Evolutionary conservation across 1,139 yeast genomes (phyloP).

Genomic region (Protomyces inundatus): DNA sequence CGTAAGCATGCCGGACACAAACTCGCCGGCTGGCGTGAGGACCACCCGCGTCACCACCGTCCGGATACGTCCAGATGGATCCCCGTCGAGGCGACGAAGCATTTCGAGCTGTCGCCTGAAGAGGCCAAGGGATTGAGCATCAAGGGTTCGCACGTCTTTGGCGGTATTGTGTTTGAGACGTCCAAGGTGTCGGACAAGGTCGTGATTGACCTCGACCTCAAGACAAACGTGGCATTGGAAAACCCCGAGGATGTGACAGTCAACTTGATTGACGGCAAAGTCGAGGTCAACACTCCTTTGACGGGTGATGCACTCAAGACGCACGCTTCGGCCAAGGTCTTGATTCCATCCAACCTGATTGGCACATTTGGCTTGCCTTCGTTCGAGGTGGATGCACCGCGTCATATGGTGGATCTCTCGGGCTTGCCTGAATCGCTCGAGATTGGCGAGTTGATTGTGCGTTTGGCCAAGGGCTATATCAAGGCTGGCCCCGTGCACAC

Average conservation of each 20-base stretch:
- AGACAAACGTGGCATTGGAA: slow-evolving; percentile 7
- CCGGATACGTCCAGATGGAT: slow-evolving; percentile 12
- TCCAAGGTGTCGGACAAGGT: slow-evolving; percentile 23
- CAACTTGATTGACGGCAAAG: slow-evolving; percentile 5
- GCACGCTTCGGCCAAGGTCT: slow-evolving; percentile 16
- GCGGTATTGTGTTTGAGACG: slow-evolving; percentile 17
- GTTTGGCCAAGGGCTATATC: slow-evolving; percentile 20
- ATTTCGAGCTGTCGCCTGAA: slow-evolving; percentile 16
- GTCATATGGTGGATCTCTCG: slow-evolving; percentile 20
- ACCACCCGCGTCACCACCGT: slow-evolving; percentile 7
- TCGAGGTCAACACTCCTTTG: slow-evolving; percentile 10
- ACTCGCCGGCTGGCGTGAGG: neutral
- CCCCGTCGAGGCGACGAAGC: slow-evolving; percentile 10
- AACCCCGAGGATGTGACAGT: slow-evolving; percentile 13
- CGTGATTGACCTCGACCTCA: slow-evolving; percentile 16
- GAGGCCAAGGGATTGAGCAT: slow-evolving; percentile 15
- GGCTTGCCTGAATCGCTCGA: slow-evolving; percentile 22
- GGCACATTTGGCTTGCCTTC: slow-evolving; percentile 17
- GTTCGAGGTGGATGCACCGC: slow-evolving; percentile 21
- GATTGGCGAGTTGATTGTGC: slow-evolving; percentile 13
- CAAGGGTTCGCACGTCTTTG: slow-evolving; percentile 19
- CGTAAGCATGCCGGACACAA: neutral
- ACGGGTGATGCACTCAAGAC: slow-evolving; percentile 15
- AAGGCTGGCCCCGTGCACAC: slow-evolving; percentile 23
- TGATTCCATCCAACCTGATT: slow-evolving; percentile 21